Evolutionary conservation across 2,329 filamentous ascomycete species (phyloP).

Genomic region (Coniosporium tulheliwenetii): DNA sequence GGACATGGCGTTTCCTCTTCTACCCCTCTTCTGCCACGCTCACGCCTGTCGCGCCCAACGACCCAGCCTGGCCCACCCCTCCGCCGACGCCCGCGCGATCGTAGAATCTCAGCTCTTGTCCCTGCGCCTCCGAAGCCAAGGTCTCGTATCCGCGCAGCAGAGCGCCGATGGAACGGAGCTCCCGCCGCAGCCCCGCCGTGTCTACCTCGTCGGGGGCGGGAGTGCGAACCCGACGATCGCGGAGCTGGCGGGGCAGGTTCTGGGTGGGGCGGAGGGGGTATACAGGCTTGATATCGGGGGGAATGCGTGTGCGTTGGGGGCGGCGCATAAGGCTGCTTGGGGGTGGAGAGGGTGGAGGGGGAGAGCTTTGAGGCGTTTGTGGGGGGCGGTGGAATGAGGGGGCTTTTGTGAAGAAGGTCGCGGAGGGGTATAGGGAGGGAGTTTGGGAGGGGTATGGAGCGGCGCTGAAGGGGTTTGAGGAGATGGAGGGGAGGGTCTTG

Average conservation of each 20-base stretch:
- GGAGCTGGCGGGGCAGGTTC: conserved; percentile 67
- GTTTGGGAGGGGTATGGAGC: conserved; percentile 65
- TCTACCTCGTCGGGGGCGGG: conserved; percentile 91
- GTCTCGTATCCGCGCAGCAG: conserved; percentile 41
- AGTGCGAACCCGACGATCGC: conserved; percentile 83
- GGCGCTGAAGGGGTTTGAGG: conserved; percentile 60
- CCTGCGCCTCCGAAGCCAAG: conserved; percentile 69
- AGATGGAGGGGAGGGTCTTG: conserved; percentile 56
- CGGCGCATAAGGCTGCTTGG: conserved; percentile 95
- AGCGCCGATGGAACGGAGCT: conserved; percentile 36
- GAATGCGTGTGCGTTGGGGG: conserved; percentile 85
- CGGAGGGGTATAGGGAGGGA: conserved; percentile 60
- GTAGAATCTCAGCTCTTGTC: conserved; percentile 92
- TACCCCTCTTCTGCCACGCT: conserved; percentile 30
- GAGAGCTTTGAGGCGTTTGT: conserved; percentile 85
- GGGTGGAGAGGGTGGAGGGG: conserved; percentile 50
- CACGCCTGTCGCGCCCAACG: conserved; percentile 27
- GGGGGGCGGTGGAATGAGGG: conserved; percentile 74
- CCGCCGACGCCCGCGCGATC: conserved; percentile 67
- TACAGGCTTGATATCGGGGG: conserved; percentile 89
- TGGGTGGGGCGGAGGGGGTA: conserved; percentile 79
- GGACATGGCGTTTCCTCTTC: conserved; percentile 72
- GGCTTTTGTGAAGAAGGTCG: conserved; percentile 67
- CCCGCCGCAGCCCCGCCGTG: conserved; percentile 70
- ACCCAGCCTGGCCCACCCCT: conserved; percentile 36